Evolutionary conservation across 306 rosid species (phyloP).

Genomic region (Trifolium repens): DNA sequence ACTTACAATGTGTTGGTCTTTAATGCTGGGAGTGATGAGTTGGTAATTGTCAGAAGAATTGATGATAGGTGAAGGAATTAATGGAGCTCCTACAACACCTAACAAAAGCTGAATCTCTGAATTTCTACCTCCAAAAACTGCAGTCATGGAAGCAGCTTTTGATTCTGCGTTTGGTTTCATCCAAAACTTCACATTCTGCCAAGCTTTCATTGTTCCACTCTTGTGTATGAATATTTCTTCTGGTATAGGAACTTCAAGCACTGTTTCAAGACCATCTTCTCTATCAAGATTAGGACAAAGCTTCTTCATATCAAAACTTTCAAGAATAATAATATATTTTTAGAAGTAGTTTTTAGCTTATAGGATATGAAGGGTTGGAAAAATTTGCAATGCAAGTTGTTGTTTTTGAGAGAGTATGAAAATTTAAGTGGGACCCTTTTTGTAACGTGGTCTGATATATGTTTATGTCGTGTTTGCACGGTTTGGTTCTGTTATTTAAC

Average conservation of each 20-base stretch:
- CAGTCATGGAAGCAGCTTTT: constrained; percentile 48
- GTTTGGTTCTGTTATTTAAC: constrained; percentile 46
- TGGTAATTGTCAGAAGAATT: constrained; percentile 46
- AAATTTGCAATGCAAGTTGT: constrained; percentile 16
- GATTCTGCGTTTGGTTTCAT: constrained; percentile 58
- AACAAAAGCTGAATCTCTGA: constrained; percentile 84
- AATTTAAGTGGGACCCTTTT: constrained; percentile 42
- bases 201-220: constrained; percentile 54
- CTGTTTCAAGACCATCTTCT: constrained; percentile 90
- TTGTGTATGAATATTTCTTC: constrained; percentile 71
- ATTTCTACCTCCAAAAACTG: constrained; percentile 64
- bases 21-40: constrained; percentile 62
- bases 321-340: not conserved
- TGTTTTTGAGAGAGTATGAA: constrained; percentile 22
- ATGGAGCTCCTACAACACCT: constrained; percentile 90
- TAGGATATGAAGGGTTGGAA: not conserved
- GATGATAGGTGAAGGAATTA: constrained; percentile 71
- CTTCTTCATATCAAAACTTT: constrained; percentile 66
- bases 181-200: constrained; percentile 88
- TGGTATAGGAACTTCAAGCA: constrained; percentile 95
- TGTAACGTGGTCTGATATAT: constrained; percentile 71
- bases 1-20: constrained; percentile 72
- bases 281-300: constrained; percentile 86
- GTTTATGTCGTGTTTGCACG: constrained; percentile 96
- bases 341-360: not conserved